Evolutionary conservation across 805 yeast species (phyloP), one percentile per base, ranked within the genome.

Genomic region (Metschnikowia proteae): DNA sequence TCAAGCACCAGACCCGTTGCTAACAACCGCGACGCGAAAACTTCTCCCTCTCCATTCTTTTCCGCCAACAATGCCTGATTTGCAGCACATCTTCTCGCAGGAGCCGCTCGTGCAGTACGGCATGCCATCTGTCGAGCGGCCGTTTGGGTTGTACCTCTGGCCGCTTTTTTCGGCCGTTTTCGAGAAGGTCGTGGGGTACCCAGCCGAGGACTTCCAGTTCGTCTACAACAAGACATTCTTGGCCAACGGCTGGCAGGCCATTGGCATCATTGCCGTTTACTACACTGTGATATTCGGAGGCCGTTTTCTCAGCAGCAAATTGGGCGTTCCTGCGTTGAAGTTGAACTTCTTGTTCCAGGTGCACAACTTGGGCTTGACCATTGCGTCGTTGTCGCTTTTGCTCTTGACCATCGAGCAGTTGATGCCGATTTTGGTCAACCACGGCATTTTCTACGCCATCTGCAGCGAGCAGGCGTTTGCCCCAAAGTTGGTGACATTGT

Each of bases 381-480:
- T 78, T 22, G 72, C 83, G 40, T 88, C 96, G 7, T 76, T 84
- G 50, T 59, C 73, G 17, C 74, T 92, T 62, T 75, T 90, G 57
- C 59, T 84, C 35, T 80, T 92, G 59, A 74, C 86, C 64, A 66
- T 86, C 46, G 99, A 92, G 73, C 98, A 94, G 72, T 68, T 91
- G 56, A 63, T 88, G 43, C 97, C 98, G 36, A 83, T 88, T 61
- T 68, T 90, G 54, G 74, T 71, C 58, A 65, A 76, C 53, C 80
- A 91, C 62, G 98, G 98, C 10, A 46, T 92, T 13, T 84, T 86
- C 67, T 89, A 80, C 63, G 87, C 96, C 44, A 84, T 92, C 62
- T 94, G 98, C 71, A 70, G 81, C 68, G 67, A 73, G 54, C 77
- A 79, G 43, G 84, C 96, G 8, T 92, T 91, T 86, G 84, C 96